Evolutionary conservation across 805 yeast genomes (phyloP), one percentile per base, ranked within the genome.

Genomic region (Saccharomyces paradoxus): DNA sequence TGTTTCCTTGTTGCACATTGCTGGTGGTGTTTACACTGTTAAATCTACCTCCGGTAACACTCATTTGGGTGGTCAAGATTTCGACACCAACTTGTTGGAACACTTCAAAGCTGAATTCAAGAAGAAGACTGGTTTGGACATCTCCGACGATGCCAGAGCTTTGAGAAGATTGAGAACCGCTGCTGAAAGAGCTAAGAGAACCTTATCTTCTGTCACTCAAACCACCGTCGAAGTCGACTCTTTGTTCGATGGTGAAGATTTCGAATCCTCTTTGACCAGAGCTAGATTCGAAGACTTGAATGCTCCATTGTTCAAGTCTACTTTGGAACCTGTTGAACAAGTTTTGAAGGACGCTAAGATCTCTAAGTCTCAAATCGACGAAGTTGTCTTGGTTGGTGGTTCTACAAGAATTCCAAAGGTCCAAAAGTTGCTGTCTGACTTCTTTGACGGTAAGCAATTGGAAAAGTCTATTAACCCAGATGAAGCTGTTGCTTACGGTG

Each of bases 401-500:
- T 91, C 97, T 61, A 90, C 97, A 76, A 89, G 97, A 86, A 91
- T 91, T 79, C 97, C 97, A 82, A 91, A 89, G 86, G 87, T 91
- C 73, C 97, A 91, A 80, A 89, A 88, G 77, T 80, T 90, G 75
- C 85, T 90, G 63, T 85, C 95, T 60, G 97, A 90, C 78, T 90
- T 82, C 88, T 90, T 90, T 69, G 94, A 89, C 71, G 97, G 97
- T 76, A 91, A 91, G 82, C 91, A 89, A 77, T 87, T 89, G 75
- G 94, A 89, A 80, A 91, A 89, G 81, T 86, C 96, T 64, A 91
- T 90, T 77, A 90, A 90, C 90, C 97, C 97, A 65, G 97, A 90
- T 81, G 97, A 90, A 82, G 97, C 97, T 73, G 97, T 90, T 76
- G 97, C 97, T 71, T 89, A 89, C 82, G 97, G 97, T 86, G 98